phyloP scores from a whole-genome alignment of 192 early-diverging fungal species.

The Dissophora globulifera region DNA sequence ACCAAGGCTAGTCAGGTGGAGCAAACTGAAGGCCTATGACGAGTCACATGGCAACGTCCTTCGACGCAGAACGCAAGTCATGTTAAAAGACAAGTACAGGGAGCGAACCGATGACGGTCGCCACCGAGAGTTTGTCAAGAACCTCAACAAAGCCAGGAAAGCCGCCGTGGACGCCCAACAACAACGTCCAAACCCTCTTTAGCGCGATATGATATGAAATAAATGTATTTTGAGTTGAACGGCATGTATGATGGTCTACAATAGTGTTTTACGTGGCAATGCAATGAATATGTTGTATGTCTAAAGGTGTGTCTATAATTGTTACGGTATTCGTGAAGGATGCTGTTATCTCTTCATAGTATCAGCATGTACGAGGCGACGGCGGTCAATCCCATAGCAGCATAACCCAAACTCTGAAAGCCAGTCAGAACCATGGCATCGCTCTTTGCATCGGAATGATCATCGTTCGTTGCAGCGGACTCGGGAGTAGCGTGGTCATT shows the following conservation, averaged over 20 bases:
- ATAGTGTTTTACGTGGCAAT: no score
- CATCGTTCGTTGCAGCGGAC: no score
- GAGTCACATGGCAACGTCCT: slow-evolving; percentile 20
- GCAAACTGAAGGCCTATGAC: slow-evolving; percentile 29
- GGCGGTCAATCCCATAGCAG: slow-evolving; percentile 8
- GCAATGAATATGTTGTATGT: no score
- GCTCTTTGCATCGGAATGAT: no score
- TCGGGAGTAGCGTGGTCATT: neutral
- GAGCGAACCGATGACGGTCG: slow-evolving; percentile 24
- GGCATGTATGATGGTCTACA: no score
- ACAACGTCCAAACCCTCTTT: no score
- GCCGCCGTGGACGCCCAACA: no score
- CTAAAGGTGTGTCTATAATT: neutral
- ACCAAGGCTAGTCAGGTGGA: slow-evolving; percentile 21
- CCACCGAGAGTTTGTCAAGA: slow-evolving; percentile 3
- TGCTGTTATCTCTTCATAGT: neutral
- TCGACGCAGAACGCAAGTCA: slow-evolving; percentile 15
- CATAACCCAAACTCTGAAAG: neutral
- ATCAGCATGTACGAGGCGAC: slow-evolving; percentile 15
- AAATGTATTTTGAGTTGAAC: no score
- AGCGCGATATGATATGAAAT: no score
- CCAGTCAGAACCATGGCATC: slow-evolving; percentile 1
- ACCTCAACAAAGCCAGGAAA: neutral
- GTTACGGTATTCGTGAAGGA: no score
- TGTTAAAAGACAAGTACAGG: slow-evolving; percentile 47